Conservation (phyloP, 2,329 filamentous ascomycete genomes). For the Diaporthe citri region DNA sequence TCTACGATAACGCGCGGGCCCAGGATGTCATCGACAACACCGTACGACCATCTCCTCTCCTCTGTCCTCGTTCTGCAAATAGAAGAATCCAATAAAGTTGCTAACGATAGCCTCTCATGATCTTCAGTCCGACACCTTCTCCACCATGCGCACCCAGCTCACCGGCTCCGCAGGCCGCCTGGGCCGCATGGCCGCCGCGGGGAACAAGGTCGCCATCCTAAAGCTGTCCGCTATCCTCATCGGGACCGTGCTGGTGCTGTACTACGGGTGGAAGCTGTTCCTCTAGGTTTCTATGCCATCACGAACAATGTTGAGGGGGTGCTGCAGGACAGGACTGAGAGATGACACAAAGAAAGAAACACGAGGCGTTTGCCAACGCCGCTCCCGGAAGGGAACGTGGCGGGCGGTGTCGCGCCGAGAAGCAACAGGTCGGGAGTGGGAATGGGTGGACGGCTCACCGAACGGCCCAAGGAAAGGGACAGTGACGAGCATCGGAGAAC, state of each 20-base stretch:
- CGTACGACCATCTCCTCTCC: slow-evolving; percentile 60
- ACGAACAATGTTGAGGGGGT: too few relatives aligned
- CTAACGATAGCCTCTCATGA: background rate
- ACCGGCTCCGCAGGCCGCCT: slow-evolving; percentile 87
- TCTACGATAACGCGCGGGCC: slow-evolving; percentile 93
- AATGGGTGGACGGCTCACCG: too few relatives aligned
- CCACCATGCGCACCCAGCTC: slow-evolving; percentile 83
- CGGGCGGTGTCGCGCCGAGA: too few relatives aligned
- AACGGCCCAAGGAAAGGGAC: background rate
- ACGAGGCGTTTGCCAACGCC: background rate
- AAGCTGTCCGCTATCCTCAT: slow-evolving; percentile 90
- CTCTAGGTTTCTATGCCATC: slow-evolving; percentile 54
- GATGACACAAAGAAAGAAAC: too few relatives aligned
- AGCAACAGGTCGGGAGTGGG: background rate
- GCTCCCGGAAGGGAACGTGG: background rate
- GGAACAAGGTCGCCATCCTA: slow-evolving; percentile 91
- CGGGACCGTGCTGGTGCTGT: slow-evolving; percentile 78
- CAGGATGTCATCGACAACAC: slow-evolving; percentile 91
- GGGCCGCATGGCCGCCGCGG: slow-evolving; percentile 89
- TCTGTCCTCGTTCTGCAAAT: background rate
- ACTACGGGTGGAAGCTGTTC: slow-evolving; percentile 76
- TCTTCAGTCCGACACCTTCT: slow-evolving; percentile 86
- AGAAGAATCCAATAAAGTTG: background rate
- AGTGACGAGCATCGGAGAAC: too few relatives aligned
- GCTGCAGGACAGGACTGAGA: too few relatives aligned